A percentile compares a stretch with the other conserved stretches of the same genome.
Conservation (phyloP, 345 rosid genomes). For the Geranium brycei region DNA sequence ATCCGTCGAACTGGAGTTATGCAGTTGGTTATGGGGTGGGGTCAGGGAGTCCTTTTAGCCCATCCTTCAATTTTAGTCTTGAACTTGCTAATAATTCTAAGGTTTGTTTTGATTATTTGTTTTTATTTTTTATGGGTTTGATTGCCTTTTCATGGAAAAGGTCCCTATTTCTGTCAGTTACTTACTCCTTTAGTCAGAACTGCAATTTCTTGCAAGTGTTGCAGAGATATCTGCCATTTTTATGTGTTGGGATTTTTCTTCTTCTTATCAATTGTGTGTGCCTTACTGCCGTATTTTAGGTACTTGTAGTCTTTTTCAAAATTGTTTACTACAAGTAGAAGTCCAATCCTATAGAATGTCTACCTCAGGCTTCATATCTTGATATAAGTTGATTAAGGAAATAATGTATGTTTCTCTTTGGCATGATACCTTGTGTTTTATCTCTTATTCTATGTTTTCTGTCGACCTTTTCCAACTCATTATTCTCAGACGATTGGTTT, state of each 20-base stretch:
- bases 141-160: background rate
- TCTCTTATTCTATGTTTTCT: too few relatives aligned
- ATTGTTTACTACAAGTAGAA: background rate
- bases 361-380: background rate
- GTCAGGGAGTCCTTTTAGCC: conserved; percentile 71
- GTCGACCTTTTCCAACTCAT: too few relatives aligned
- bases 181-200: too few relatives aligned
- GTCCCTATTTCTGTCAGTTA: background rate
- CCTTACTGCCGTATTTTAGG: background rate
- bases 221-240: too few relatives aligned
- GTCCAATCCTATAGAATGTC: background rate
- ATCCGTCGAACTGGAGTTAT: conserved; percentile 70
- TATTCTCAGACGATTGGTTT: too few relatives aligned
- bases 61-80: conserved; percentile 74
- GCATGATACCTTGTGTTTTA: too few relatives aligned
- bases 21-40: conserved; percentile 82
- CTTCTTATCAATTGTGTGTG: background rate
- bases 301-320: background rate
- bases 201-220: too few relatives aligned
- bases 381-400: background rate
- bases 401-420: too few relatives aligned
- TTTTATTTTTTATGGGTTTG: background rate
- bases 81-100: conserved; percentile 69
- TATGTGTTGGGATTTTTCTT: too few relatives aligned
- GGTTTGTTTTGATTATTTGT: conserved; percentile 25